Evolutionary conservation across 2,329 filamentous ascomycete genomes (phyloP).

Genomic region (Colletotrichum agaves): DNA sequence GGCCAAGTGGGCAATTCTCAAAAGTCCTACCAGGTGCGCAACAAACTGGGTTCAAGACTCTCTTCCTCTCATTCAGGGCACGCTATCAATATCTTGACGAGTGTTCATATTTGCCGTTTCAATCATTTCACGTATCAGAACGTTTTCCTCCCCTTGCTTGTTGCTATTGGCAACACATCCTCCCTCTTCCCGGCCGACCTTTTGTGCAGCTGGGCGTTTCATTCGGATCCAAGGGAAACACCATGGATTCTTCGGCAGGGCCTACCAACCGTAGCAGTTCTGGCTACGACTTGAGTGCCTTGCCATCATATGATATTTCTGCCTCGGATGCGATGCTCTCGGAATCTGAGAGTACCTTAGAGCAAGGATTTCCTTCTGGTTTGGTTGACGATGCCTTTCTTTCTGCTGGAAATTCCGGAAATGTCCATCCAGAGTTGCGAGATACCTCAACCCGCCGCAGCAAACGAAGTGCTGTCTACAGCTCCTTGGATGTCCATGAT

Average conservation of each 20-base stretch:
- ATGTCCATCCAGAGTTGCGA: not conserved
- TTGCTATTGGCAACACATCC: conserved; percentile 20
- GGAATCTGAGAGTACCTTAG: not conserved
- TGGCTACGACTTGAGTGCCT: not conserved
- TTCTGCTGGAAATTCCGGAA: not conserved
- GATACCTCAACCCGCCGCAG: not conserved
- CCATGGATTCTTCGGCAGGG: not conserved
- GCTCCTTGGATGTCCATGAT: not conserved
- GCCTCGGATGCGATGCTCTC: not conserved
- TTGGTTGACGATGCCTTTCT: not conserved
- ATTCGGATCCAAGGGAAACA: not conserved
- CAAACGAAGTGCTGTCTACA: conserved; percentile 24
- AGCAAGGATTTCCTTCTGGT: not conserved
- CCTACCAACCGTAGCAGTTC: conserved; percentile 2
- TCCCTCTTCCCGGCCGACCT: not conserved
- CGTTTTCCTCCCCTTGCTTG: not conserved
- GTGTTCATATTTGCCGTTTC: conserved; percentile 12
- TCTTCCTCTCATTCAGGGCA: not conserved
- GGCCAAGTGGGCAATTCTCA: too few relatives aligned
- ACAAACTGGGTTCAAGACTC: not conserved
- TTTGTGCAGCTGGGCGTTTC: not conserved
- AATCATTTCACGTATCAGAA: not conserved
- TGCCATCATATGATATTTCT: not conserved
- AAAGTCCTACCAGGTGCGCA: too few relatives aligned
- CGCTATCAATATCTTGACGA: conserved; percentile 18